Evolutionary conservation across 2,329 filamentous ascomycete genomes (phyloP), one percentile per base, ranked within the genome.

Genomic region (Akanthomyces lecanii): DNA sequence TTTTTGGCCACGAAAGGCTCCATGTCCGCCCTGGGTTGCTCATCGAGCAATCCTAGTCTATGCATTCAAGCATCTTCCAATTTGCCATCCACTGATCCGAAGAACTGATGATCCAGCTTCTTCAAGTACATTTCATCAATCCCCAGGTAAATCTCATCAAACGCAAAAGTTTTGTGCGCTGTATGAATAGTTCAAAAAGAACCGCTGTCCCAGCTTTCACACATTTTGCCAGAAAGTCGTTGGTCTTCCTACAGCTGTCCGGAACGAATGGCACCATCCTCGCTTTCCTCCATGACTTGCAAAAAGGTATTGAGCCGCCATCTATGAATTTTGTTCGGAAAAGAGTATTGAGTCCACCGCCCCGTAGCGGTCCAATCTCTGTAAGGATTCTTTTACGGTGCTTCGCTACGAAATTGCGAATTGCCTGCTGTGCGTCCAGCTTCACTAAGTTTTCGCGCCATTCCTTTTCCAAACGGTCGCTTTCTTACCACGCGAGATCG

Each of bases 1-100:
- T 56, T 21, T 30, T 18, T 55, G 8, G 14, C 38, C 21, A 56
- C 60, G 5, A 62, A 28, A n/a, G 16, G 11, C 10, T 62, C 50
- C 60, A 62, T 62, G 7, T 4, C 44, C 8, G 38, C 50, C n/a
- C 40, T 55, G 1, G 23, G 7, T 38, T 21, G 16, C 48, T 55
- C 38, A 36, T 55, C 40, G 10, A 48, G 60, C 11, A 62, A 25
- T 2, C 40, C 42, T 5, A 55, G 5, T 6, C 51, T 42, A 18
- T 56, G 33, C 51, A n/a, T 23, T 51, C 60, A 62, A 36, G 30
- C 51, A 38, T 56, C 60, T 6, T 56, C 40, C 10, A n/a, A 51
- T 23, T 21, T 18, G 7, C 16, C 33, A 18, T 23, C 18, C 1
- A 8, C 44, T 4, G 33, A 53, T 8, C 57, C 48, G 45, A 53